Base-by-base conservation (phyloP, 2,329 filamentous ascomycete species). In the Rosellinia necatrix region DNA sequence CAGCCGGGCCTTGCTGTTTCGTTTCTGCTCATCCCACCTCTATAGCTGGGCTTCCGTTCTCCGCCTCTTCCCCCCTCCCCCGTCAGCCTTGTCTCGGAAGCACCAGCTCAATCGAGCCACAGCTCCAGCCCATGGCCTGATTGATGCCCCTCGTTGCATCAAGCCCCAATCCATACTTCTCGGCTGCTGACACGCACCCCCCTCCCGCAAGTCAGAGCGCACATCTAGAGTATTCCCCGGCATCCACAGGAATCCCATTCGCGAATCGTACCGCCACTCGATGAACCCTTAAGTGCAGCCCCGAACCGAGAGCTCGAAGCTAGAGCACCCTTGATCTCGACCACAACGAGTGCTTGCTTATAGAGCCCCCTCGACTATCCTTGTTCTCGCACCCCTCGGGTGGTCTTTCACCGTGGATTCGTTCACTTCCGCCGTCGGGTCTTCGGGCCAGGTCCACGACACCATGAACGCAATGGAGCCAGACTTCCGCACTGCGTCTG, bases 381-480 rank as follows among this genome's bases (percentile, higher is more conserved):
- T 48, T 46, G 3, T 2, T 30, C 42, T 48, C 43, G 19, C 22
- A 17, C 19, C 52, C 25, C 30, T 51, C 30, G 24, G 19, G 37
- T 9, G 19, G 49, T 29, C 34, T 47, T 48, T 58, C 63, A 62
- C 50, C 60, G 78, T 83, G 81, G 81, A 85, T 79, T 77, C 77
- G 60, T 78, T 78, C 58, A 78, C 72, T 15, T 66, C 79, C 29
- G 75, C 75, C 42, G 72, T 73, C 67, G 79, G 78, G 74, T 80
- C 79, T 58, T 72, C 75, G 70, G 78, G 74, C 75, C 79, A 80
- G 67, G 80, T 77, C 67, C 77, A 78, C 77, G 76, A 80, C 78
- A 74, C 75, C 56, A 71, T 81, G 65, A 77, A 80, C 66, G 78
- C 65, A 58, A 81, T 81, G 76, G 82, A 85, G 53, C 73, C 75